Evolutionary conservation across 139 green algal species (phyloP), one percentile per base, ranked within the genome.

Genomic region (Deuterostichococcus epilithicus): DNA sequence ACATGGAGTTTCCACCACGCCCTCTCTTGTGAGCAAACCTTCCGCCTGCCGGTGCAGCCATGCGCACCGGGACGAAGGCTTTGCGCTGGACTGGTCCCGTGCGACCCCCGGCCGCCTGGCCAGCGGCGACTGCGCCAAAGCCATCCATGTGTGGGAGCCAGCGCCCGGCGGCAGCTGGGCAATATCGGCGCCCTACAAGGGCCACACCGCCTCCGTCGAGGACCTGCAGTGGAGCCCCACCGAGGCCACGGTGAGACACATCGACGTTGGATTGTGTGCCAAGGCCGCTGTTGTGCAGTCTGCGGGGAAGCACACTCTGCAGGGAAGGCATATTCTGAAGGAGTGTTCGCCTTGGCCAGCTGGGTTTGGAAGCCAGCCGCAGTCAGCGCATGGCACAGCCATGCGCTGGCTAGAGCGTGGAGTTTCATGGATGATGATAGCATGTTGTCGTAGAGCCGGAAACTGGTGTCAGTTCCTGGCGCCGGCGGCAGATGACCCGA

Each of bases 161-260:
- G 91, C 68, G 32, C 45, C 59, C 66, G 89, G 68, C 28, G 90
- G 87, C 26, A 82, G 80, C 66, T 98, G 90, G 90, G 67, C 79
- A 30, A 86, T 97, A 5, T 75, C 77, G 28, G 74, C 75, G 6
- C 71, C 81, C 0, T 92, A 86, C 73, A 79, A 76, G 45, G 91
- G 88, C 0, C 91, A 96, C 76, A 67, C 76, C 30, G 80, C 23
- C 6, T 86, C 73, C 22, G 90, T 99, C 30, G 96, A 99, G 80
- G 96, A 99, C 84, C 71, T 98, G 1, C 91, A 97, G 81, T 99
- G 96, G 96, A 93, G 83, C 47, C 96, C 96, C 32, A 89, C 85
- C 0, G 96, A 99, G 87, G 85, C 85, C 18, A 94, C 88, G 0
- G 93, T 77, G 63, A n/a, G 63, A 22, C 1, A 35, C 23, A 20